Evolutionary conservation across 176 grass and related monocot species (phyloP), one percentile per base, ranked within the genome.

Genomic region (Carex myosuroides): DNA sequence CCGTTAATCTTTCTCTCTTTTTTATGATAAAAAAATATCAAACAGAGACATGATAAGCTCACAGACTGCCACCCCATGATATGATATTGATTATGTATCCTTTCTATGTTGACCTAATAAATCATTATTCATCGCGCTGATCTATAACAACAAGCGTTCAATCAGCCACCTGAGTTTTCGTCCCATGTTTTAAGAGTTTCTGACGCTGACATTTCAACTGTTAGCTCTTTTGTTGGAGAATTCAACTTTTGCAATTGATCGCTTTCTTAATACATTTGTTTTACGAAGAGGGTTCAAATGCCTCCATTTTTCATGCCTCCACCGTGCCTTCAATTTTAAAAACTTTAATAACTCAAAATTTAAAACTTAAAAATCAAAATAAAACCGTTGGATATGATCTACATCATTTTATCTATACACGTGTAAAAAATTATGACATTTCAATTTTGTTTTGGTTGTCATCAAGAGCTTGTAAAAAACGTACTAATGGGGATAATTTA

Each of bases 21-120:
- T 75, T 72, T 54, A 48, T 75, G 5, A 78, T 78, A 0, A 39
- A 57, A 56, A 78, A 78, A 33, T 77, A 56, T 77, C 52, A 56
- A 33, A 78, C 73, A 57, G 48, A 32, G 73, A 78, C 73, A 33
- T 30, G 73, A 78, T 78, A 78, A 57, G 46, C 50, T 78, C 73
- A 56, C 22, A 56, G 12, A 17, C 52, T 56, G 73, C 73, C 52
- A 13, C 14, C 73, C 52, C 33, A 78, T 57, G 26, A 33, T 78
- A 78, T 17, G 52, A 56, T 78, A 78, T 78, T 78, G 24, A 57
- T 78, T 9, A 78, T 78, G 73, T 33, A 57, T 33, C 52, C 48
- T 56, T 77, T 77, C 22, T 54, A 33, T 77, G 48, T 56, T 77
- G 73, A 77, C 73, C 73, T 8, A 57, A 78, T 41, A 42, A 55